Evolutionary conservation across 805 yeast genomes (phyloP).

Genomic region (Pichia pseudocactophila): DNA sequence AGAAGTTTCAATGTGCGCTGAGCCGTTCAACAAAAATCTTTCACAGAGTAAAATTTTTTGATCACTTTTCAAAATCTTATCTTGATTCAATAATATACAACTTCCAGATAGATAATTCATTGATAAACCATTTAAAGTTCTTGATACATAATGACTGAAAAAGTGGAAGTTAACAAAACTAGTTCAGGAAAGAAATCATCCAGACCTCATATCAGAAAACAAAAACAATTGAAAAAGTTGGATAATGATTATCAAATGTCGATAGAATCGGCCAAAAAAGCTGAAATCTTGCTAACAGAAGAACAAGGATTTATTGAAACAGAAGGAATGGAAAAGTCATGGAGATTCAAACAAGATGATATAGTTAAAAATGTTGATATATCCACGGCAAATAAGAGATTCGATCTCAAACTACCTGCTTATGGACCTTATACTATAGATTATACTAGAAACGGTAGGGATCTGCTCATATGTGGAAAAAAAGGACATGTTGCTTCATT

Average conservation of each 20-base stretch:
- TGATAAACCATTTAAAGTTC: background rate
- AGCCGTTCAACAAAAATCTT: too few species aligned
- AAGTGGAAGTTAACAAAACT: slow-evolving; percentile 1
- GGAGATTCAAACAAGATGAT: slow-evolving; percentile 73
- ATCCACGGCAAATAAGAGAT: slow-evolving; percentile 63
- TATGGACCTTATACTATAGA: slow-evolving; percentile 83
- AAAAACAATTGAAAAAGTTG: slow-evolving; percentile 42
- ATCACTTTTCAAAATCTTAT: too few species aligned
- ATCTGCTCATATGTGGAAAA: slow-evolving; percentile 72
- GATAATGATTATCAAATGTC: slow-evolving; percentile 74
- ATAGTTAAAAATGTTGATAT: slow-evolving; percentile 68
- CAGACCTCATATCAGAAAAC: slow-evolving; percentile 3
- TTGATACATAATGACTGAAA: background rate
- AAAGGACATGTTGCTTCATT: slow-evolving; percentile 94
- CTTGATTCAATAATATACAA: too few species aligned
- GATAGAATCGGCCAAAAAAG: slow-evolving; percentile 71
- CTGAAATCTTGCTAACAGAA: slow-evolving; percentile 80
- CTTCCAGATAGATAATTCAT: too few species aligned
- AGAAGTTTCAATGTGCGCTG: too few species aligned
- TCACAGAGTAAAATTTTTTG: too few species aligned
- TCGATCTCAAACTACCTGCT: slow-evolving; percentile 62
- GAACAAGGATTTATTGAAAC: slow-evolving; percentile 83
- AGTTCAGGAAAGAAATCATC: too few species aligned
- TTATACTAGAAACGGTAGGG: slow-evolving; percentile 83
- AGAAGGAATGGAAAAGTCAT: slow-evolving; percentile 92